A percentile compares a stretch with the other conserved stretches of the same genome.
These are phyloP conservation scores for Paratinospora sagittata DNA, from an alignment of 164 flowering plant genomes.

Conservation along the genomic window DNA sequence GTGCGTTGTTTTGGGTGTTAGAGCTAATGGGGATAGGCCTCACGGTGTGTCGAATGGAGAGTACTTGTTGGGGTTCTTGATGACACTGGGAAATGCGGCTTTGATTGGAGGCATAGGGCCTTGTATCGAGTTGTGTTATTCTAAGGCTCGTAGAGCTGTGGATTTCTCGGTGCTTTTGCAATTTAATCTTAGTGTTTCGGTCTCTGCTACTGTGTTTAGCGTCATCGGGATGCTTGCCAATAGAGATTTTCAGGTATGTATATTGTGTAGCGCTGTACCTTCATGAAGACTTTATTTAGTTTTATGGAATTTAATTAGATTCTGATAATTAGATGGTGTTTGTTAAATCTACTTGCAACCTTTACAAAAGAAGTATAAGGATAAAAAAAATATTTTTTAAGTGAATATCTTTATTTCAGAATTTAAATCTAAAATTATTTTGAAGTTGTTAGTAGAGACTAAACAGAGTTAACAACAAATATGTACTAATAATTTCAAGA, in stretches of 20 bases:
- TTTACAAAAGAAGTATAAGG: too few species aligned
- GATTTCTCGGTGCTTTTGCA: not conserved
- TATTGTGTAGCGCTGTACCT: too few species aligned
- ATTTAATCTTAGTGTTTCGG: not conserved
- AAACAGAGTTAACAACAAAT: too few species aligned
- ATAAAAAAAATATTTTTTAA: too few species aligned
- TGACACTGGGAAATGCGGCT: conserved; percentile 6
- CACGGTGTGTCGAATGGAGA: conserved; percentile 6
- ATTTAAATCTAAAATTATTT: too few species aligned
- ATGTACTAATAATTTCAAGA: too few species aligned
- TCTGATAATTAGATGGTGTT: too few species aligned
- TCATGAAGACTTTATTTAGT: too few species aligned
- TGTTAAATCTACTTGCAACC: too few species aligned
- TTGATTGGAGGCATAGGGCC: conserved; percentile 6
- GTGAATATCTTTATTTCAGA: too few species aligned
- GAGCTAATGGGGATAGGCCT: not conserved
- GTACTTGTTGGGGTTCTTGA: conserved; percentile 9
- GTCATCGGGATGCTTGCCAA: not conserved
- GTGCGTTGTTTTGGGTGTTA: not conserved
- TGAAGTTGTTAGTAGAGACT: too few species aligned
- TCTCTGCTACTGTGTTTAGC: conserved; percentile 4
- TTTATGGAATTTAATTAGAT: too few species aligned
- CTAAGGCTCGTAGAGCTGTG: not conserved
- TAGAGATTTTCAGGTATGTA: not conserved
- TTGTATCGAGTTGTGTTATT: conserved; percentile 2